Conservation (phyloP, 139 green algal species). For the Auxenochlorella pyrenoidosa region DNA sequence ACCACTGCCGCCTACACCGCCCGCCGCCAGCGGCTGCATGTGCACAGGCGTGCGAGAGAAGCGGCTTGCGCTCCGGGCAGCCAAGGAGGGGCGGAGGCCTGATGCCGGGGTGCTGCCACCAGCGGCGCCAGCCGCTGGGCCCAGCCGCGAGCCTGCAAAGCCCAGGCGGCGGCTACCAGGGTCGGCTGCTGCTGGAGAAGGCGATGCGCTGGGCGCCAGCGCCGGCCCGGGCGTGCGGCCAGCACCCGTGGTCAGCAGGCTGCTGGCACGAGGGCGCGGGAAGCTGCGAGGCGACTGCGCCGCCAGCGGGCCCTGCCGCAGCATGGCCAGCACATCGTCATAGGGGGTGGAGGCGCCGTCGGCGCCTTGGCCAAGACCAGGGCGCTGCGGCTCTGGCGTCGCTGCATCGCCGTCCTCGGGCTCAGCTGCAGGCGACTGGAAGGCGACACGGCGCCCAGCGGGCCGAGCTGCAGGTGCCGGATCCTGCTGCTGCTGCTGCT, state of each 20-base stretch:
- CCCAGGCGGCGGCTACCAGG: neutral
- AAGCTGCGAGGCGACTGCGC: slow-evolving; percentile 5
- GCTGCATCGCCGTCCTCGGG: neutral
- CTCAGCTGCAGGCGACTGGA: neutral
- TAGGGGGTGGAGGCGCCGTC: slow-evolving; percentile 32
- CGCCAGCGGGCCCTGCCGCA: slow-evolving; percentile 38
- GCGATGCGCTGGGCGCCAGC: neutral
- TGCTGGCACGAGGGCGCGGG: slow-evolving; percentile 5
- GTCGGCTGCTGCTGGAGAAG: neutral
- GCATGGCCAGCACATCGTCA: slow-evolving; percentile 45
- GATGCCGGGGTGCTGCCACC: neutral
- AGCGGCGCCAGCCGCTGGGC: neutral
- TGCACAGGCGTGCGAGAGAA: slow-evolving; percentile 25
- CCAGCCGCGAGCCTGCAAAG: neutral
- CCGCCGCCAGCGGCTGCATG: slow-evolving; percentile 27
- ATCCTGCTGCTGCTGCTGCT: neutral
- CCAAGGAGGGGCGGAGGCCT: neutral
- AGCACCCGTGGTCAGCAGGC: neutral
- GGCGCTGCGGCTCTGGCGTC: neutral
- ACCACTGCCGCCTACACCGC: neutral
- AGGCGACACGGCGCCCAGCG: neutral
- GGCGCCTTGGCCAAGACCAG: neutral
- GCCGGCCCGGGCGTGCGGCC: neutral
- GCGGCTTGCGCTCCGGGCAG: slow-evolving; percentile 11
- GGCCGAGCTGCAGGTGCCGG: neutral